Conservation (phyloP, 345 rosid species). For the Eucalyptus globulus region DNA sequence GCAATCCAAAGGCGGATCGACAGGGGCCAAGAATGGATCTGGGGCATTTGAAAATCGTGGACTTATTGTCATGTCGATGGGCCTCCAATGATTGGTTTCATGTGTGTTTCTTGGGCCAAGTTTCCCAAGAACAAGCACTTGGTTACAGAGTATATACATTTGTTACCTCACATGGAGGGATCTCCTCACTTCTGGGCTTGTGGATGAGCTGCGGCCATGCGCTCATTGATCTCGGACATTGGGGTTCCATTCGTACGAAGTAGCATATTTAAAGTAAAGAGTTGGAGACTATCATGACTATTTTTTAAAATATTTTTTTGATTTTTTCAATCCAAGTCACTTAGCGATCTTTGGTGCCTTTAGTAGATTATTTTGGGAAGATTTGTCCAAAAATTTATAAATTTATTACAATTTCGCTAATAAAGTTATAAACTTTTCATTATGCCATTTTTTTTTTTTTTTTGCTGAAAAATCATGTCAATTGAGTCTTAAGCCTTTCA, state of each 20-base stretch:
- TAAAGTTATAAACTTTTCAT: no score
- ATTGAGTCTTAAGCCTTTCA: no score
- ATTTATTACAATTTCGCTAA: no score
- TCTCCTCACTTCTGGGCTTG: background rate
- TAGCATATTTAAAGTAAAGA: background rate
- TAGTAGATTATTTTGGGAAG: no score
- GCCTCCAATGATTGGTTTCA: background rate
- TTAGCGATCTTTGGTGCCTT: no score
- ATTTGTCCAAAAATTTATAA: no score
- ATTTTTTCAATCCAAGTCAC: no score
- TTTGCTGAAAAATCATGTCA: no score
- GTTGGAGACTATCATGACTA: background rate
- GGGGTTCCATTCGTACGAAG: background rate
- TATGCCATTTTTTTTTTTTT: no score
- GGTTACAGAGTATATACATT: background rate
- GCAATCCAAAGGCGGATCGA: background rate
- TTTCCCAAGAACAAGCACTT: background rate
- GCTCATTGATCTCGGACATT: background rate
- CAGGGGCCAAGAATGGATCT: background rate
- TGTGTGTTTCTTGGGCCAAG: background rate
- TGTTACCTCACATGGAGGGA: background rate
- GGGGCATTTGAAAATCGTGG: background rate
- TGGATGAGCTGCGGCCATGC: background rate
- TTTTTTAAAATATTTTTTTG: background rate
- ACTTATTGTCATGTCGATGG: background rate